These are phyloP conservation scores for Stagonosporopsis chrysanthemi DNA, from an alignment of 2,329 filamentous ascomycete genomes.

Conservation along the genomic window DNA sequence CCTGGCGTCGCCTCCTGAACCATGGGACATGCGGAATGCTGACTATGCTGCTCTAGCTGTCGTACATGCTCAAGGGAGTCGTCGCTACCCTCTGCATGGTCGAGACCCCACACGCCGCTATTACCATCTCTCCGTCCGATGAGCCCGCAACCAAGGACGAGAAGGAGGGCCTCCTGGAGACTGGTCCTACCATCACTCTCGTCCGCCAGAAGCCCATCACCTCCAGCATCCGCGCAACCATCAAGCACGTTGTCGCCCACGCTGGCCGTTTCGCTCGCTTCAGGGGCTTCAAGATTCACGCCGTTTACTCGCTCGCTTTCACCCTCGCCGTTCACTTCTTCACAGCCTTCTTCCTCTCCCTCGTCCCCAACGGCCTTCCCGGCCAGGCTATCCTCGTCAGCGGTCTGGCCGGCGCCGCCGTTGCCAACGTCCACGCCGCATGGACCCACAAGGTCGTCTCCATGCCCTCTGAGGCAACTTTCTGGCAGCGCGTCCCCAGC, in stretches of 20 bases:
- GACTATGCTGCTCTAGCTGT: constrained; percentile 31
- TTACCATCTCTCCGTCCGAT: constrained; percentile 58
- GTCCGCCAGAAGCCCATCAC: constrained; percentile 67
- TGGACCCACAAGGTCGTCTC: constrained; percentile 91
- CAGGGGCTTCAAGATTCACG: constrained; percentile 68
- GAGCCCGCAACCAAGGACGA: constrained; percentile 52
- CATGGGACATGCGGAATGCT: constrained; percentile 9
- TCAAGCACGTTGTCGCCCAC: constrained; percentile 67
- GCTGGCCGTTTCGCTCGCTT: constrained; percentile 72
- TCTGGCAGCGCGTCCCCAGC: constrained; percentile 73
- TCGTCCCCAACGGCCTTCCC: constrained; percentile 55
- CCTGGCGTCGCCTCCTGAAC: constrained; percentile 11
- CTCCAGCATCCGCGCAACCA: constrained; percentile 63
- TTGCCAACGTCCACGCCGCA: constrained; percentile 73
- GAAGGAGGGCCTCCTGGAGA: constrained; percentile 50
- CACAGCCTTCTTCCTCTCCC: constrained; percentile 46
- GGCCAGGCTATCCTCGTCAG: constrained; percentile 60
- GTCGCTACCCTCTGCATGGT: constrained; percentile 69
- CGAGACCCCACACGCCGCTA: constrained; percentile 65
- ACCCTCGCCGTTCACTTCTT: constrained; percentile 36
- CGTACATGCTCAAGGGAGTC: constrained; percentile 67
- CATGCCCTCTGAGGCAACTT: constrained; percentile 64
- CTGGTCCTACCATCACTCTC: constrained; percentile 50
- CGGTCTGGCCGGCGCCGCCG: constrained; percentile 65
- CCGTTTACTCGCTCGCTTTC: constrained; percentile 48